These are phyloP conservation scores for Cytospora leucostoma DNA, from an alignment of 2,329 filamentous ascomycete genomes.

Conservation along the genomic window DNA sequence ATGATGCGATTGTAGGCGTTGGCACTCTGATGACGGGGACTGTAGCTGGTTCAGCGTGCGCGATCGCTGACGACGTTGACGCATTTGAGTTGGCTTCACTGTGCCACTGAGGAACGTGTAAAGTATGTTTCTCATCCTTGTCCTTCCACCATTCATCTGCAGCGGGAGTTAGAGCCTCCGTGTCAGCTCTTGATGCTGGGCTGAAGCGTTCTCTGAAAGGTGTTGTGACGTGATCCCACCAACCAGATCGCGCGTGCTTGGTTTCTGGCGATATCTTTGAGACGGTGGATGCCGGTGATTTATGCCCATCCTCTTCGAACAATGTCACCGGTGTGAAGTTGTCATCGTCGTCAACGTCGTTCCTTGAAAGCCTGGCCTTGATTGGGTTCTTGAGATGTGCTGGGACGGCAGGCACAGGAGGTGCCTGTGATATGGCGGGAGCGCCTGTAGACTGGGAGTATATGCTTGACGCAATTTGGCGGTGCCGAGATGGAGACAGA, in stretches of 20 bases:
- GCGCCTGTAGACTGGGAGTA: slow-evolving; percentile 59
- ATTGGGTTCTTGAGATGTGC: slow-evolving; percentile 39
- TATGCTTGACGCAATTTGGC: slow-evolving; percentile 57
- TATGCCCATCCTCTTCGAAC: slow-evolving; percentile 68
- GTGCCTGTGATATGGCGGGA: slow-evolving; percentile 43
- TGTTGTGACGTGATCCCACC: slow-evolving; percentile 77
- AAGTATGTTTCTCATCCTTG: slow-evolving; percentile 32
- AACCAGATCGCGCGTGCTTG: slow-evolving; percentile 64
- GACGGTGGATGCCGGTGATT: slow-evolving; percentile 39
- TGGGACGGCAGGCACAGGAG: slow-evolving; percentile 64
- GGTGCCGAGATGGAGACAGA: slow-evolving; percentile 42
- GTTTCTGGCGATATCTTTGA: slow-evolving; percentile 46
- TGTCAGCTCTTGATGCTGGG: slow-evolving; percentile 36
- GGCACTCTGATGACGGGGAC: slow-evolving; percentile 30
- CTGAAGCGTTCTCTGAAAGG: slow-evolving; percentile 59
- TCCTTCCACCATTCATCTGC: slow-evolving; percentile 44
- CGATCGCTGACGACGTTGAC: slow-evolving; percentile 28
- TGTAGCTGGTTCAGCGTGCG: slow-evolving; percentile 16
- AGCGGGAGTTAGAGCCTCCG: slow-evolving; percentile 32
- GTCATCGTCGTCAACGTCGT: slow-evolving; percentile 51
- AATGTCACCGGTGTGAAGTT: slow-evolving; percentile 62
- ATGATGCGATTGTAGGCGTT: slow-evolving; percentile 33
- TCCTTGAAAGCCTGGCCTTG: slow-evolving; percentile 29
- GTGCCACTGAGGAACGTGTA: slow-evolving; percentile 10
- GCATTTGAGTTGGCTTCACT: slow-evolving; percentile 27